Evolutionary conservation across 208 protist genomes (phyloP).

Genomic region (Naegleria gruberi): DNA sequence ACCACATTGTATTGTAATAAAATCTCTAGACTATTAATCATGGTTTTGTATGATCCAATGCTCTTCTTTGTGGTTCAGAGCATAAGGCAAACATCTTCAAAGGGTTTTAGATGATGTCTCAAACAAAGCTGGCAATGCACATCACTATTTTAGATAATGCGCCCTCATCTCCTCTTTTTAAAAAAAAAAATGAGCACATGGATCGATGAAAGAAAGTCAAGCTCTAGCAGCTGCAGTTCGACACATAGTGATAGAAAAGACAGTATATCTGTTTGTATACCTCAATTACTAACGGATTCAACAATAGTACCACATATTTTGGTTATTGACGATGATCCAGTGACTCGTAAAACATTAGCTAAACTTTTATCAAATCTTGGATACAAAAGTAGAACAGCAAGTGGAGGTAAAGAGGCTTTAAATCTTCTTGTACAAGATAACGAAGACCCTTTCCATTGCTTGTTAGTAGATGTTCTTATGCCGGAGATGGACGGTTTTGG

Average conservation of each 20-base stretch:
- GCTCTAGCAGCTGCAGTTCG: background rate
- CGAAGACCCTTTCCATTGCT: background rate
- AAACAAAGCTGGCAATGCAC: too few relatives aligned
- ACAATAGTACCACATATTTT: background rate
- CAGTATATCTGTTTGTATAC: background rate
- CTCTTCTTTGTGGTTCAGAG: too few relatives aligned
- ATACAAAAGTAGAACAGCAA: background rate
- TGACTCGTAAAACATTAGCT: background rate
- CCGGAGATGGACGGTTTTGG: constrained; percentile 16
- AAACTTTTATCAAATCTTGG: background rate
- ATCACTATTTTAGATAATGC: too few relatives aligned
- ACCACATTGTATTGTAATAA: too few relatives aligned
- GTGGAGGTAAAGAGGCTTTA: background rate
- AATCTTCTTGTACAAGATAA: background rate
- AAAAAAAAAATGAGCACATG: background rate
- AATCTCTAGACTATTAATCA: too few relatives aligned
- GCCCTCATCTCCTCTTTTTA: too few relatives aligned
- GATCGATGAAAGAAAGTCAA: background rate
- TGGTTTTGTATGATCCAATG: too few relatives aligned
- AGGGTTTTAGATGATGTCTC: too few relatives aligned
- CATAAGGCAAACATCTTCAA: too few relatives aligned
- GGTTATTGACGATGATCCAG: constrained; percentile 11
- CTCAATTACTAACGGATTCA: background rate
- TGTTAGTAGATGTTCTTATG: constrained; percentile 10
- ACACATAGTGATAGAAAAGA: background rate